Conservation (phyloP, 768 basidiomycete species). For the Mycena leptocephala region DNA sequence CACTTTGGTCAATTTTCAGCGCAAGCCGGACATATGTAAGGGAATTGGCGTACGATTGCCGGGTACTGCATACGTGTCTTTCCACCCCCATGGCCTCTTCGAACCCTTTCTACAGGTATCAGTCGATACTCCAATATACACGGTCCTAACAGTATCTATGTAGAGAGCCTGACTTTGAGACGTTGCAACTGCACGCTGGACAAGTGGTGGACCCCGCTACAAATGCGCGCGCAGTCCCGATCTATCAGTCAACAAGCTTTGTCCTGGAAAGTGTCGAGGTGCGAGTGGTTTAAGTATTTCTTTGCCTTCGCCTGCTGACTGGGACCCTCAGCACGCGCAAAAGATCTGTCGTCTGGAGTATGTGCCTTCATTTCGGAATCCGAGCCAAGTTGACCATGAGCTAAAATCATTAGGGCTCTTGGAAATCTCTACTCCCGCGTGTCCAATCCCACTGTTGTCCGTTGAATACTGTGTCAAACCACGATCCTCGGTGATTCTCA, state of each 20-base stretch:
- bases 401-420: conserved; percentile 46
- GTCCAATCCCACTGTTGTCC: conserved; percentile 70
- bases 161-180: conserved; percentile 71
- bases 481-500: not conserved
- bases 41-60: no score
- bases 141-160: not conserved
- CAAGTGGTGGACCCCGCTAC: conserved; percentile 67
- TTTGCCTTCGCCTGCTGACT: not conserved
- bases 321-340: not conserved
- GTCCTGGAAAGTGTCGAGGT: conserved; percentile 72
- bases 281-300: not conserved
- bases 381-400: not conserved
- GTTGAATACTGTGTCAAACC: conserved; percentile 35
- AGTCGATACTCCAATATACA: not conserved
- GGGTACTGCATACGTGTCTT: no score
- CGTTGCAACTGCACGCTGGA: conserved; percentile 76
- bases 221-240: conserved; percentile 76
- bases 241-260: conserved; percentile 72
- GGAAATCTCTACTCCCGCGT: conserved; percentile 73
- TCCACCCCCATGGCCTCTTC: conserved; percentile 3
- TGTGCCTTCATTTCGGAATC: not conserved
- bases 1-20: no score
- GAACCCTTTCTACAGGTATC: conserved; percentile 29
- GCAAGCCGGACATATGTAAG: no score
- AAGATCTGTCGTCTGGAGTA: conserved; percentile 5